phyloP scores from a whole-genome alignment of 2,329 filamentous ascomycete genomes.

The Trichoderma pleuroti region DNA sequence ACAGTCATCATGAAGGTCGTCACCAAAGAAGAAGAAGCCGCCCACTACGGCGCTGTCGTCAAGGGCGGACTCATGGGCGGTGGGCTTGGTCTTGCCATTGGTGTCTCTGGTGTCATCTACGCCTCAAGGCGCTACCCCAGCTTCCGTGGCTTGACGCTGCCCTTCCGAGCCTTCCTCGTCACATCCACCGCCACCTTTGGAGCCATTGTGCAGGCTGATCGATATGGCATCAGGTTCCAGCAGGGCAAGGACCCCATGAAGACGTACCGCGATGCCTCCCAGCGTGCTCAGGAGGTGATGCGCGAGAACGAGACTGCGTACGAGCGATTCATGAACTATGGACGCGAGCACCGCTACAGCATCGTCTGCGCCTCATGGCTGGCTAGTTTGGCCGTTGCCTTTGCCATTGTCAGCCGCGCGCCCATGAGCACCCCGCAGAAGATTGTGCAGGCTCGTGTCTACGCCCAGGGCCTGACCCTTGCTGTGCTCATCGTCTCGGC shows the following conservation, averaged over 20 bases:
- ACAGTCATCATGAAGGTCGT: constrained; percentile 78
- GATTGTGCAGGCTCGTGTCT: constrained; percentile 89
- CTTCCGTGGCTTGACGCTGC: constrained; percentile 78
- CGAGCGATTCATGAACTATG: constrained; percentile 68
- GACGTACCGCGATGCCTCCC: constrained; percentile 60
- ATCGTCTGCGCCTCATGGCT: constrained; percentile 83
- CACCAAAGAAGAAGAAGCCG: constrained; percentile 86
- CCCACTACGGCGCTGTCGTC: constrained; percentile 78
- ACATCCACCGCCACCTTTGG: constrained; percentile 78
- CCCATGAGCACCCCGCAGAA: constrained; percentile 75
- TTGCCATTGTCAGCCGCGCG: constrained; percentile 74
- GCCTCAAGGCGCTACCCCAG: constrained; percentile 70
- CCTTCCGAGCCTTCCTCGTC: constrained; percentile 87
- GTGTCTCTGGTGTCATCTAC: constrained; percentile 62
- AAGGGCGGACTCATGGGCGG: constrained; percentile 77
- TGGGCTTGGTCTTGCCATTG: constrained; percentile 61
- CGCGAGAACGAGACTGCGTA: constrained; percentile 53
- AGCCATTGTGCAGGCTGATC: constrained; percentile 86
- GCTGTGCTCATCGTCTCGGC: constrained; percentile 79
- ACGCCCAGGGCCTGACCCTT: constrained; percentile 85
- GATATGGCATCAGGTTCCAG: constrained; percentile 63
- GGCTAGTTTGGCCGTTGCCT: constrained; percentile 70
- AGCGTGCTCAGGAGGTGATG: constrained; percentile 53
- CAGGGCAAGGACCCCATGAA: constrained; percentile 62
- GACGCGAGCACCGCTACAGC: constrained; percentile 75